These are phyloP conservation scores for Phytophthora citrophthora DNA, from an alignment of 352 stramenopile species.

Conservation along the genomic window DNA sequence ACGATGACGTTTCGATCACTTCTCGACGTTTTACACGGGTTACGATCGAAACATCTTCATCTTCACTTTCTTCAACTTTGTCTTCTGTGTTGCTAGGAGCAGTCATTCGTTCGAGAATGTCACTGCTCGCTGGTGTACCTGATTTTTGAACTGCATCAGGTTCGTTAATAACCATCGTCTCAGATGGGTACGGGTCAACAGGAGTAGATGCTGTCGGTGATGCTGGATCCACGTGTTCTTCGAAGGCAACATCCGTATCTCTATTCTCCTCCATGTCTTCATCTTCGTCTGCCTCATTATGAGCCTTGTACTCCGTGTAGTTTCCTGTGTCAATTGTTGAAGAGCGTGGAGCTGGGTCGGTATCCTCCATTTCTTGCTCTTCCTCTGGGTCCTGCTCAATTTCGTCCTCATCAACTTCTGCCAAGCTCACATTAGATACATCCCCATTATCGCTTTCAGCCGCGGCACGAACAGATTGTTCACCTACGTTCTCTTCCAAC, in stretches of 20 bases:
- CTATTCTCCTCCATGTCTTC: conserved; percentile 12
- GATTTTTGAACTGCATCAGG: background rate
- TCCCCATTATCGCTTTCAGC: conserved; percentile 20
- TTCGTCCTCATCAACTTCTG: conserved; percentile 17
- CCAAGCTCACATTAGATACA: conserved; percentile 26
- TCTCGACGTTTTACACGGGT: conserved; percentile 20
- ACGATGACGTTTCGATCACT: conserved; percentile 29
- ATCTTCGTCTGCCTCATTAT: conserved; percentile 26
- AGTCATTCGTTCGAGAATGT: conserved; percentile 28
- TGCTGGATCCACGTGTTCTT: background rate
- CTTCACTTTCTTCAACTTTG: conserved; percentile 26
- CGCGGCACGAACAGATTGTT: conserved; percentile 3
- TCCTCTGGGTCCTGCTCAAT: conserved; percentile 13
- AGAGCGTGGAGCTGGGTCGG: conserved; percentile 8
- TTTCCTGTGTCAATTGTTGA: conserved; percentile 67
- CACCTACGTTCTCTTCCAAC: background rate
- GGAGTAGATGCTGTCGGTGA: background rate
- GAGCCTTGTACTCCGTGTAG: conserved; percentile 47
- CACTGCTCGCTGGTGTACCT: conserved; percentile 16
- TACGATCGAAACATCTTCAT: conserved; percentile 16
- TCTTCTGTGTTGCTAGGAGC: conserved; percentile 30
- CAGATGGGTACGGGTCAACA: background rate
- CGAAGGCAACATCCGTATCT: background rate
- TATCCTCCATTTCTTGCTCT: conserved; percentile 8
- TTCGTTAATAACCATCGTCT: conserved; percentile 4